Percentiles rank a stretch among this genome's conserved stretches.
phyloP scores from a whole-genome alignment of 441 rosid genomes.

The Bocquillonia castaneifolia region DNA sequence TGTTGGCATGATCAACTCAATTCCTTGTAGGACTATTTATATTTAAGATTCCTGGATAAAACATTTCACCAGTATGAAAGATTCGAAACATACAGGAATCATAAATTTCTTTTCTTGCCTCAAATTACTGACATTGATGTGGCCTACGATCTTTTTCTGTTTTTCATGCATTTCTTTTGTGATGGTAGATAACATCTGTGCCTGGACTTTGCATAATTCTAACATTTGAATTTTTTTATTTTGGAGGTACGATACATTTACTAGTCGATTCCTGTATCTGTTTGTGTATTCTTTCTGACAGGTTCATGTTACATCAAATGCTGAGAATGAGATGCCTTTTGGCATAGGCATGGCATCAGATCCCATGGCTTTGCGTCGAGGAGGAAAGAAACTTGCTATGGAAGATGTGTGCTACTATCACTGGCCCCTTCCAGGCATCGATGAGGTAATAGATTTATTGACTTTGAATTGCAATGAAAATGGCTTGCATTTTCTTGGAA shows the following conservation, averaged over 20 bases:
- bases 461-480: constrained; percentile 10
- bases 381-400: constrained; percentile 89
- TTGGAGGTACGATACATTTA: neutral
- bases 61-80: neutral
- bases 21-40: constrained; percentile 1
- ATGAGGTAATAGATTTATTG: constrained; percentile 50
- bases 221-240: neutral
- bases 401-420: constrained; percentile 88
- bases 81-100: neutral
- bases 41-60: neutral
- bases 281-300: constrained; percentile 25
- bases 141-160: neutral
- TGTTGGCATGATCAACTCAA: neutral
- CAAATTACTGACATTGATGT: neutral
- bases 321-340: constrained; percentile 54
- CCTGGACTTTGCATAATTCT: neutral
- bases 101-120: neutral
- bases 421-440: constrained; percentile 86
- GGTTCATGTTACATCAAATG: constrained; percentile 63
- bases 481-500: constrained; percentile 14
- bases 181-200: neutral
- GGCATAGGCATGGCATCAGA: constrained; percentile 86
- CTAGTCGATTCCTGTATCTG: neutral
- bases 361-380: constrained; percentile 92
- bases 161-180: constrained; percentile 5